Evolutionary conservation across 768 basidiomycete genomes (phyloP), one percentile per base, ranked within the genome.

Genomic region (Boletus coccyginus): DNA sequence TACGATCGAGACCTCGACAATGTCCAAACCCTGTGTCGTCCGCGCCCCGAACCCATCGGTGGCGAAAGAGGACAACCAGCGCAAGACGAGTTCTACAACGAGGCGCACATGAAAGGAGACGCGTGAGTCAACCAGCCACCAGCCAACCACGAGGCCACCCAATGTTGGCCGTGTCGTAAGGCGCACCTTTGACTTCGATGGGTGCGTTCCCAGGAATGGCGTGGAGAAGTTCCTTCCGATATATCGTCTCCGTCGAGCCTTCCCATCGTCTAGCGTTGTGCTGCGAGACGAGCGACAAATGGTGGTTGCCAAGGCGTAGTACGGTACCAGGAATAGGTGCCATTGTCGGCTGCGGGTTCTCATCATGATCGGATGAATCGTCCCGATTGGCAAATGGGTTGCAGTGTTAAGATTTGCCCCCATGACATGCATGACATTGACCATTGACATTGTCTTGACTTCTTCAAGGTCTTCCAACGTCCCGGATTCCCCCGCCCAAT

Each of bases 1-100:
- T 5, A 69, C 48, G 40, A 81, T 60, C 35, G 77, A 77, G 3
- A 81, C 74, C 36, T 81, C 80, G 35, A 58, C 55, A 14, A 73
- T 58, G 9, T 67, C 46, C 47, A 73, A 16, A 1, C 12, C 14
- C 9, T 55, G 52, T 17, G 42, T 39, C 11, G 59, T 54, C 17
- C 56, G 61, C 11, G 8, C 41, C 13, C 62, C 67, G 17, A 70
- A 74, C n/a, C 66, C 64, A 3, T 33, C 2, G 5, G n/a, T 35
- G 29, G 8, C 39, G 57, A 77, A 77, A 7, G 73, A 43, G 33
- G 68, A 40, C 14, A 81, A 62, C 77, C 73, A 77, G 54, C 71
- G 73, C 10, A 72, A 61, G 3, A 78, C 69, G 9, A 73, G 43
- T 51, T 70, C 77, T 68, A 75, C 21, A 36, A 32, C 10, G 39